These are phyloP conservation scores for Colletotrichum sojae DNA, from an alignment of 2,329 filamentous ascomycete genomes.

Conservation along the genomic window DNA sequence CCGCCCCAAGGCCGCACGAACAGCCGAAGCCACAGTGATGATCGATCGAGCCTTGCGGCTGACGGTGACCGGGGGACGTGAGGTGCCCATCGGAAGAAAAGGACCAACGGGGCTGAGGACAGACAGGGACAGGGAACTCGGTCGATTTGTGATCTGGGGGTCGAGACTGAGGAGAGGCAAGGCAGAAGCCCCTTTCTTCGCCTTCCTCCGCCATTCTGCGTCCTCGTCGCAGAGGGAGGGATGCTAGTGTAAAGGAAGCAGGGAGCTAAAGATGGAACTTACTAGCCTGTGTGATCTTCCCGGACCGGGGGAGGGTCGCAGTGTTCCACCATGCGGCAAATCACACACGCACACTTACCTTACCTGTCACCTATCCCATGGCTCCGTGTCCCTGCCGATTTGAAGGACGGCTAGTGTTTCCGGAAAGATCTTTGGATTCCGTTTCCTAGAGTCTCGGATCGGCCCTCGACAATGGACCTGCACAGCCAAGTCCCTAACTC, in stretches of 20 bases:
- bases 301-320: not conserved
- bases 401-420: not conserved
- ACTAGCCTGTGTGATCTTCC: slow-evolving; percentile 10
- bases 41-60: too few relatives aligned
- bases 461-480: too few relatives aligned
- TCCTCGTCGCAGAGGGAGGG: too few relatives aligned
- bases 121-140: slow-evolving; percentile 16
- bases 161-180: not conserved
- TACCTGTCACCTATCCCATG: not conserved
- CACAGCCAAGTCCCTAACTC: too few relatives aligned
- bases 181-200: not conserved
- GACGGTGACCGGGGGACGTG: not conserved
- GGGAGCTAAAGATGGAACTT: slow-evolving; percentile 8
- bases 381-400: not conserved
- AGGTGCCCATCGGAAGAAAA: not conserved
- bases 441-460: not conserved
- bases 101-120: not conserved
- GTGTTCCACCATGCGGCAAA: slow-evolving; percentile 20
- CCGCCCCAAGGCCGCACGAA: too few relatives aligned
- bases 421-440: slow-evolving; percentile 5
- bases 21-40: too few relatives aligned
- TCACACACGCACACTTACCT: not conserved
- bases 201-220: too few relatives aligned
- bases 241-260: too few relatives aligned
- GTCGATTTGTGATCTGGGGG: slow-evolving; percentile 1